Evolutionary conservation across 352 stramenopile species (phyloP), one percentile per base, ranked within the genome.

Genomic region (Elongisporangium senticosum): DNA sequence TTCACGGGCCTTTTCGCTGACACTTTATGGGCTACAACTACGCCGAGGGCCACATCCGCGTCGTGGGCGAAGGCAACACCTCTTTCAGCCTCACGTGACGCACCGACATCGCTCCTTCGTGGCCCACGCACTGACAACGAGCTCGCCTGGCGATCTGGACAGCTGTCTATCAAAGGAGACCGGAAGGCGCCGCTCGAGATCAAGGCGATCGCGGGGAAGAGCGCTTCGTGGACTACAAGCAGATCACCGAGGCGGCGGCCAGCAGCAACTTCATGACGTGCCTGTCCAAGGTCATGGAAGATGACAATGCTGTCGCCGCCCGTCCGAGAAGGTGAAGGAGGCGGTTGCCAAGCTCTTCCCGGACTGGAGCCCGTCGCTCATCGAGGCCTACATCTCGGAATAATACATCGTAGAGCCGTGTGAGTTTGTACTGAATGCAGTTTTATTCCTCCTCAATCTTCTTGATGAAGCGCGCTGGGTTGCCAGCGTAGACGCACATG

Each of bases 391-490:
- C 26, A 37, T 37, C 26, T 26, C 23, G 23, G 23, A 26, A 5
- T 26, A 26, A n/a, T n/a, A n/a, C n/a, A n/a, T n/a, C n/a, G n/a
- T n/a, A n/a, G n/a, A n/a, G n/a, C n/a, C n/a, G n/a, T n/a, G n/a
- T n/a, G n/a, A n/a, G n/a, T n/a, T n/a, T n/a, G n/a, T n/a, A n/a
- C n/a, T n/a, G n/a, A n/a, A n/a, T n/a, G n/a, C n/a, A n/a, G n/a
- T n/a, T n/a, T 28, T 28, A 28, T 6, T 19, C 21, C 54, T 21
- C 20, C 17, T 82, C 72, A 49, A 90, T 66, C 26, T 72, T 63
- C 67, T 83, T 89, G 66, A 93, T 77, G 54, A 96, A 79, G 61
- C 77, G 83, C 26, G 86, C 84, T 0, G 89, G 87, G 24, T 87
- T 89, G 2, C 89, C 89, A 19, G 65, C 86, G 26, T 75, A 74